Base-by-base conservation (phyloP, 2,329 filamentous ascomycete genomes). In the Trichoderma sp. region DNA sequence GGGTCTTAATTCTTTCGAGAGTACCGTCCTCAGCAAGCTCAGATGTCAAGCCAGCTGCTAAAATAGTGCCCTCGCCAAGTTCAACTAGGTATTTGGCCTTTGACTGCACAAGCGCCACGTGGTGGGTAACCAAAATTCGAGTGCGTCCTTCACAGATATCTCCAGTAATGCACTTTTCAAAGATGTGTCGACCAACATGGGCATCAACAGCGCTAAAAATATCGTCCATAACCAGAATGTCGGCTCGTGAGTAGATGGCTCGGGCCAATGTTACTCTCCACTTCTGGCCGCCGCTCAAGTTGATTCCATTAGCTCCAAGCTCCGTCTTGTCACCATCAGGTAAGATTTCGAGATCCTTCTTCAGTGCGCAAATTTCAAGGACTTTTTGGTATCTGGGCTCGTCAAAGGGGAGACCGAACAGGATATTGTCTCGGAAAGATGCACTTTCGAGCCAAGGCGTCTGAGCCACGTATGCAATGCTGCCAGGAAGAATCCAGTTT, bases 371-470 rank as follows among this genome's bases (percentile, higher is more conserved):
- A 2, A 91, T 92, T 43, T 89, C 85, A 8, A 95, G 80, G 0
- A 93, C 93, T 75, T 90, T 88, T 1, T 85, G 82, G 78, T 95
- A 96, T 50, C 93, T 88, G n/a, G 86, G 83, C 71, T 90, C 83
- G 69, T 94, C 88, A 34, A 86, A 87, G 0, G 92, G 92, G 3
- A 95, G 82, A 0, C 92, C 92, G 73, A 95, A 96, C 0, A 93
- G 80, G 65, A 96, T 92, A 75, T 96, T 97, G 58, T 94, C 90
- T 70, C 87, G 89, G 73, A 97, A 90, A 6, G 89, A 92, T 1
- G 91, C 92, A 75, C 95, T 95, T 77, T 95, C 93, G 63, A 96
- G 93, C 93, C 93, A 96, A 0, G 93, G 93, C 8, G 92, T 93
- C 77, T 95, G 92, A 1, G 91, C 88, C 39, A 95, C 91, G 75